Conservation (phyloP, 2,329 filamentous ascomycete species). For the Diaporthe sp. region DNA sequence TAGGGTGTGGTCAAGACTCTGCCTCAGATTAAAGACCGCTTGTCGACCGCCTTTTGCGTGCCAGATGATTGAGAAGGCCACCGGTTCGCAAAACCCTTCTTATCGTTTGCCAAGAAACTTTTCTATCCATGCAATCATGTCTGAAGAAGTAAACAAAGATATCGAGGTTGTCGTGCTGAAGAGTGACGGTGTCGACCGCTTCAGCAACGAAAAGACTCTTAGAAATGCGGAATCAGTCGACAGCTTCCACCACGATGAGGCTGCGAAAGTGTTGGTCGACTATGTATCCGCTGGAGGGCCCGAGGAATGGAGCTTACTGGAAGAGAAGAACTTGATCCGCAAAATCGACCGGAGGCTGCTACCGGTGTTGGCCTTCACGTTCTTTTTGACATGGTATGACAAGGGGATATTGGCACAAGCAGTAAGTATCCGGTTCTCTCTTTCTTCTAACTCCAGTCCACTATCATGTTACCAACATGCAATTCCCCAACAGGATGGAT, state of each 20-base stretch:
- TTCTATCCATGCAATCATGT: neutral
- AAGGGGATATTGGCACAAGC: conserved; percentile 23
- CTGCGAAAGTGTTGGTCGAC: neutral
- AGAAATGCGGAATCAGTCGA: neutral
- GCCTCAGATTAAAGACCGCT: neutral
- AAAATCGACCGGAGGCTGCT: conserved; percentile 19
- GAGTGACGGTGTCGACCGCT: neutral
- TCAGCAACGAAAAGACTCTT: conserved; percentile 8
- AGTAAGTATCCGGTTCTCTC: neutral
- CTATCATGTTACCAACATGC: neutral
- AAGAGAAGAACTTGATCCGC: conserved; percentile 15
- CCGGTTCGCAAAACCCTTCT: too few relatives aligned
- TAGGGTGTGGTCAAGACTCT: neutral
- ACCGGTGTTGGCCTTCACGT: neutral
- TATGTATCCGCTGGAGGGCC: neutral
- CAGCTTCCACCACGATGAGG: conserved; percentile 21
- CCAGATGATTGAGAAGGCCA: neutral
- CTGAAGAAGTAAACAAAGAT: neutral
- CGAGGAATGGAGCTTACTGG: neutral
- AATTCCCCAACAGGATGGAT: neutral
- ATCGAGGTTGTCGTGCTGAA: neutral
- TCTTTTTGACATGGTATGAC: conserved; percentile 13
- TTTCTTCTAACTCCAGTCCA: too few relatives aligned
- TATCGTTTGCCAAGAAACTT: neutral
- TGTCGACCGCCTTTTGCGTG: neutral